phyloP scores from a whole-genome alignment of 495 filamentous ascomycete genomes.

The Aspergillus affinis region DNA sequence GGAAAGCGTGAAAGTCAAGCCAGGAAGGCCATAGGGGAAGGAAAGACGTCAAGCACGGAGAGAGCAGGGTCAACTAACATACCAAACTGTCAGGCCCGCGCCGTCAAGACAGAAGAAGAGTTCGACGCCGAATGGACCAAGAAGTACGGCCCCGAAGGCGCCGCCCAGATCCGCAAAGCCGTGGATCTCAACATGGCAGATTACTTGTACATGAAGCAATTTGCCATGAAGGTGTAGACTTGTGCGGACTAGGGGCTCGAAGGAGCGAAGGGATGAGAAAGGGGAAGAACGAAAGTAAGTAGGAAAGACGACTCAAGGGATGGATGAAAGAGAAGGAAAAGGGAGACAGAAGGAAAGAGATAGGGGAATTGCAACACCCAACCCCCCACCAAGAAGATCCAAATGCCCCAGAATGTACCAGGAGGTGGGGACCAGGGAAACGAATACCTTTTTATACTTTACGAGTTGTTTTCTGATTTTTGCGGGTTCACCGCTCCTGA shows the following conservation, averaged over 20 bases:
- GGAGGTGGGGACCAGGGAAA: not conserved
- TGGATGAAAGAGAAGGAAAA: constrained; percentile 8
- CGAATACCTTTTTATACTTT: not conserved
- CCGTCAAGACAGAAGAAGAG: constrained; percentile 61
- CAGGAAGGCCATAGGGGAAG: not conserved
- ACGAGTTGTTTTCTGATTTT: not conserved
- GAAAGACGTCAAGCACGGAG: not conserved
- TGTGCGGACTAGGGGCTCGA: not conserved
- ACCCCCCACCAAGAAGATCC: not conserved
- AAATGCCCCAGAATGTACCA: no score
- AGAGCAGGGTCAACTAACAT: constrained; percentile 7
- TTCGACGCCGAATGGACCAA: constrained; percentile 77
- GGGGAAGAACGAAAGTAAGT: constrained; percentile 2
- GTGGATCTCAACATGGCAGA: constrained; percentile 79
- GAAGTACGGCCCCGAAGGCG: constrained; percentile 77
- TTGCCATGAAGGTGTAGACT: constrained; percentile 66
- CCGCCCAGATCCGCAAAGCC: constrained; percentile 70
- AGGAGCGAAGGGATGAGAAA: not conserved
- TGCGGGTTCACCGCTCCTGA: constrained; percentile 5
- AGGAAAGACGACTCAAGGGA: not conserved
- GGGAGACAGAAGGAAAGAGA: constrained; percentile 12
- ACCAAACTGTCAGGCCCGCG: constrained; percentile 32
- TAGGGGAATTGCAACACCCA: constrained; percentile 7
- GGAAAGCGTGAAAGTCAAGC: not conserved
- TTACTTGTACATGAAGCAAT: constrained; percentile 90